Base-by-base conservation (phyloP, 2,329 filamentous ascomycete species). In the Endothia cerciana region DNA sequence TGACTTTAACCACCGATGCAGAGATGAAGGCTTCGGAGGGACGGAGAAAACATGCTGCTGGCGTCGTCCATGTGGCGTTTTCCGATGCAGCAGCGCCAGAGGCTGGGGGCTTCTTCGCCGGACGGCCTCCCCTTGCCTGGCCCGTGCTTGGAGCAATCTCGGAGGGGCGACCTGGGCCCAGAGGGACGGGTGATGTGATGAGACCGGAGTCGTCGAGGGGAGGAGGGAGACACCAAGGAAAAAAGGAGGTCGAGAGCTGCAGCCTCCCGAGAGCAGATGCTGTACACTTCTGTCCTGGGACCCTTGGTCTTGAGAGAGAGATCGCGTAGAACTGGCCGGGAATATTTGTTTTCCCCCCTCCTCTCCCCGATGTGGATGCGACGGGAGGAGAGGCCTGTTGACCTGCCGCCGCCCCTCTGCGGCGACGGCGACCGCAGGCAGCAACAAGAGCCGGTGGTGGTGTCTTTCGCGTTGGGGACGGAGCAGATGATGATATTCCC, bases 131-230 rank as follows among this genome's bases (percentile, higher is more conserved):
- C n/a, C 28, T 33, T 28, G 38, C 30, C 28, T 61, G 59, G 59
- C 28, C 59, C n/a, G 59, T 61, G 45, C 59, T 51, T 38, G 43
- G 6, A 51, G 59, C 33, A 22, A 33, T 22, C 38, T 49, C n/a
- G 22, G 45, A 25, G 22, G 13, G 47, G 28, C 47, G 47, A n/a
- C n/a, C n/a, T n/a, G n/a, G 47, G 47, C 47, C 25, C 22, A 51
- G 47, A 13, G n/a, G n/a, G n/a, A n/a, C n/a, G n/a, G n/a, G n/a
- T n/a, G n/a, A n/a, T n/a, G n/a, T 25, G 25, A 51, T 22, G 25
- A 51, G 47, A 51, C 47, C 47, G 47, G 25, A 51, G 47, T 51
- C 47, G 47, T 51, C 22, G 47, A 51, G 11, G 47, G 15, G 25
- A 28, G 25, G 7, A 28, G 25, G 22, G 43, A 25, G 22, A 51